Base-by-base conservation (phyloP, 352 stramenopile species). In the Saprolegnia diclina region DNA sequence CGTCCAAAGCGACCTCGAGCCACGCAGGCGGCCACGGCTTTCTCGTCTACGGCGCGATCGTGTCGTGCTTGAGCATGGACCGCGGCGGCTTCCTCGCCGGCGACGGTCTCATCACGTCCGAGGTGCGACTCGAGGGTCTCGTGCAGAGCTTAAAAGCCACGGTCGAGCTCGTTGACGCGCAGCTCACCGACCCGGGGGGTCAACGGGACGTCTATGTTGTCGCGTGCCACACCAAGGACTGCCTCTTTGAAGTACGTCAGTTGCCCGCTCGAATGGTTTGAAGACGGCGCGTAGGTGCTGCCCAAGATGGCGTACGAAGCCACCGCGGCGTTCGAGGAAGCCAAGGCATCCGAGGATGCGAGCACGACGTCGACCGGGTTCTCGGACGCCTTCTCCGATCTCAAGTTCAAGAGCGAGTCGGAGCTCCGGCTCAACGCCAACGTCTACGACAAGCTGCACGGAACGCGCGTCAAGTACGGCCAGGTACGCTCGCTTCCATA, bases 271-370 rank as follows among this genome's bases (percentile, higher is more conserved):
- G 6, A 42, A 4, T 61, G 19, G 1, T 42, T 4, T 37, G 9
- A 4, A 18, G 4, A 65, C 3, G 4, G n/a, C 16, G n/a, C 22
- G 19, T 35, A 67, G 62, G 71, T 91, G 24, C 74, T 91, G 13
- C 83, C 83, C 4, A 88, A 88, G 55, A 90, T 90, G 83, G 85
- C 70, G 22, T 91, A 89, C 24, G 83, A 91, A 40, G 79, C 83
- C 4, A 90, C 83, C 0, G 73, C 82, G 32, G 73, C 76, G 16
- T 67, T 85, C 5, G 71, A 82, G n/a, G 73, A 74, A 26, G 66
- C 74, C 24, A 21, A 71, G 32, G 13, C 40, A 42, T 32, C 1
- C 32, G 50, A 10, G 26, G 9, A 59, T 10, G 35, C 52, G 11
- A 64, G 16, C 42, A 42, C 44, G 32, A 14, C 44, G 40, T 19